Evolutionary conservation across 176 grass and related monocot genomes (phyloP).

Genomic region (Canna indica): DNA sequence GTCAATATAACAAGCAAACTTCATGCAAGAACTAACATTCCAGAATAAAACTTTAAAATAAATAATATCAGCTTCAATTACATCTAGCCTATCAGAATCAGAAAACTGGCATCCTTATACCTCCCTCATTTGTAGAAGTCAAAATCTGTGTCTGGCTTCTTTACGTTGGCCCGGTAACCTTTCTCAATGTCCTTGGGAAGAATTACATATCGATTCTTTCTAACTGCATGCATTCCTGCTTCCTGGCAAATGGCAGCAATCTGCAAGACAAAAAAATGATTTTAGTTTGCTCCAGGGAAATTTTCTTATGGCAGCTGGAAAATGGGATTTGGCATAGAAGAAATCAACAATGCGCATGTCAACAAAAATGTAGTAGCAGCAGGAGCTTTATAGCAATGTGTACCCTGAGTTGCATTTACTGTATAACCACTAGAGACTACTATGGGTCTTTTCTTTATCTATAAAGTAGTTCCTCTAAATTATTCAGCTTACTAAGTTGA

Average conservation of each 20-base stretch:
- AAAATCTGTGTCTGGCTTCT: conserved; percentile 91
- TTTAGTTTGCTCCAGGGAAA: not conserved
- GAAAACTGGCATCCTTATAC: not conserved
- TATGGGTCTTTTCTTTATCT: too few relatives aligned
- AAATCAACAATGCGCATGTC: too few relatives aligned
- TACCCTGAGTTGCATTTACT: too few relatives aligned
- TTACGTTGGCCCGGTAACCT: conserved; percentile 88
- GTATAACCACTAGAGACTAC: too few relatives aligned
- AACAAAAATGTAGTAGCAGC: too few relatives aligned
- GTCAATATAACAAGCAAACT: too few relatives aligned
- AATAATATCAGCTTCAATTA: too few relatives aligned
- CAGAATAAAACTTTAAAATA: too few relatives aligned
- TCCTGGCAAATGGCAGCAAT: conserved; percentile 93
- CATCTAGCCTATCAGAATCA: not conserved
- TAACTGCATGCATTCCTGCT: conserved; percentile 96
- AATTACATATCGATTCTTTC: conserved; percentile 93
- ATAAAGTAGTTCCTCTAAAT: too few relatives aligned
- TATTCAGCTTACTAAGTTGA: too few relatives aligned
- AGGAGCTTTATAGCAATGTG: too few relatives aligned
- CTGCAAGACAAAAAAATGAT: conserved; percentile 21
- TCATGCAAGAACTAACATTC: too few relatives aligned
- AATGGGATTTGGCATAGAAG: not conserved
- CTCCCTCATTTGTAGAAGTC: conserved; percentile 89
- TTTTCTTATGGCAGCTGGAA: not conserved
- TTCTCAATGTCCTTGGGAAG: conserved; percentile 98